Evolutionary conservation across 352 stramenopile species (phyloP).

Genomic region (Pythium rhizo-oryzae): DNA sequence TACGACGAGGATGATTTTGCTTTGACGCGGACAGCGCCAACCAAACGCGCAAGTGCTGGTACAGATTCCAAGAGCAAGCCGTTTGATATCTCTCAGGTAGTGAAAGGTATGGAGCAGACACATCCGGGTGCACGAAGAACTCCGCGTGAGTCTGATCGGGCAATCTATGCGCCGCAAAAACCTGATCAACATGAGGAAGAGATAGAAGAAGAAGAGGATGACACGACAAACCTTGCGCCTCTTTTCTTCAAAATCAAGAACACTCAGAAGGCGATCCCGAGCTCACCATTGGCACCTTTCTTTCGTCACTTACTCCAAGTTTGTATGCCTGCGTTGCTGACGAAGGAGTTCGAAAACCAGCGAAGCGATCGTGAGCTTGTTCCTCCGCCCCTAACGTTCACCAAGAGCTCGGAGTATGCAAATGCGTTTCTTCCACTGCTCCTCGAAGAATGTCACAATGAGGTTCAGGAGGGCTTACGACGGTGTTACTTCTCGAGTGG

Average conservation of each 20-base stretch:
- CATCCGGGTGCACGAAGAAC: conserved; percentile 19
- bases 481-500: conserved; percentile 38
- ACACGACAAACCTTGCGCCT: conserved; percentile 56
- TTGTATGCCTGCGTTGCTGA: conserved; percentile 75
- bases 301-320: conserved; percentile 81
- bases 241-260: conserved; percentile 86
- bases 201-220: conserved; percentile 43
- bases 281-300: conserved; percentile 79
- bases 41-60: background rate
- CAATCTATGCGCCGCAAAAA: background rate
- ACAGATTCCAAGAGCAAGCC: conserved; percentile 24
- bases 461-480: conserved; percentile 71
- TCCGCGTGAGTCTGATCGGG: background rate
- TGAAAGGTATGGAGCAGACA: conserved; percentile 50
- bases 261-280: conserved; percentile 70
- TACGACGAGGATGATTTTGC: conserved; percentile 70
- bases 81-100: conserved; percentile 71
- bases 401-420: conserved; percentile 72
- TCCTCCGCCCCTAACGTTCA: conserved; percentile 64
- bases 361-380: conserved; percentile 52
- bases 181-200: conserved; percentile 17
- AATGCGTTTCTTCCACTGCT: conserved; percentile 77
- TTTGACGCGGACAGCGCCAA: conserved; percentile 24
- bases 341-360: conserved; percentile 62
- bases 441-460: conserved; percentile 83